These are phyloP conservation scores for Fusarium temperatum DNA, from an alignment of 2,329 filamentous ascomycete genomes.

Conservation along the genomic window DNA sequence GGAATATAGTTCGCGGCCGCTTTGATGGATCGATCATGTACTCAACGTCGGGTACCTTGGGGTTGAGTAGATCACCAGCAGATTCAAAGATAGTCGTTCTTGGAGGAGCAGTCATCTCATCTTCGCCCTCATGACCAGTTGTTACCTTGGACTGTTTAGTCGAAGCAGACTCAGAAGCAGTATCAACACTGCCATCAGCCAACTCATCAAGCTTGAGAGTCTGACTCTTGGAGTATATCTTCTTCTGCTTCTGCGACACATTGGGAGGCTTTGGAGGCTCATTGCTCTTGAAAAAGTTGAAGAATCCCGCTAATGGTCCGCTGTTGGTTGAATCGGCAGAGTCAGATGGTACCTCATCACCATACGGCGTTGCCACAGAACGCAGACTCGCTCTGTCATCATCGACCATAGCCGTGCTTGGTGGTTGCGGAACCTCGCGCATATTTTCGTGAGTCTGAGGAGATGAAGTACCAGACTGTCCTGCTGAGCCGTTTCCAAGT, in stretches of 20 bases:
- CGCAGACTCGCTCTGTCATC: slow-evolving; percentile 70
- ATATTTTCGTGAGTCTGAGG: slow-evolving; percentile 50
- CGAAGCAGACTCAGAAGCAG: slow-evolving; percentile 2
- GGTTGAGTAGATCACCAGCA: slow-evolving; percentile 90
- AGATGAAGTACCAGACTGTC: slow-evolving; percentile 48
- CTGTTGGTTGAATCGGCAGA: slow-evolving; percentile 49
- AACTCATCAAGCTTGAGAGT: slow-evolving; percentile 59
- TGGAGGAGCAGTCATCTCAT: slow-evolving; percentile 75
- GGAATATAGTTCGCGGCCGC: slow-evolving; percentile 90
- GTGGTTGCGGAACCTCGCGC: slow-evolving; percentile 75
- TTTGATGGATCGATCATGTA: slow-evolving; percentile 86
- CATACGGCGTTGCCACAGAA: slow-evolving; percentile 50
- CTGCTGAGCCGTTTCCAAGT: slow-evolving; percentile 47
- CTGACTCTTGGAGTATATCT: slow-evolving; percentile 81
- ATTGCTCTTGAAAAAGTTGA: slow-evolving; percentile 76
- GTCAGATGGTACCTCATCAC: slow-evolving; percentile 39
- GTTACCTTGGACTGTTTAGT: slow-evolving; percentile 53
- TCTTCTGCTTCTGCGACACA: slow-evolving; percentile 68
- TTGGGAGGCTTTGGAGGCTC: slow-evolving; percentile 59
- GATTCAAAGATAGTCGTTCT: slow-evolving; percentile 95
- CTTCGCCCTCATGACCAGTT: slow-evolving; percentile 58
- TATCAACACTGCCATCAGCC: neutral
- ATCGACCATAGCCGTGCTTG: slow-evolving; percentile 70
- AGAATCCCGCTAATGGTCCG: slow-evolving; percentile 68
- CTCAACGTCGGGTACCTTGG: slow-evolving; percentile 81